Conservation (phyloP, 2,329 filamentous ascomycete genomes). For the Aureobasidium sp. region DNA sequence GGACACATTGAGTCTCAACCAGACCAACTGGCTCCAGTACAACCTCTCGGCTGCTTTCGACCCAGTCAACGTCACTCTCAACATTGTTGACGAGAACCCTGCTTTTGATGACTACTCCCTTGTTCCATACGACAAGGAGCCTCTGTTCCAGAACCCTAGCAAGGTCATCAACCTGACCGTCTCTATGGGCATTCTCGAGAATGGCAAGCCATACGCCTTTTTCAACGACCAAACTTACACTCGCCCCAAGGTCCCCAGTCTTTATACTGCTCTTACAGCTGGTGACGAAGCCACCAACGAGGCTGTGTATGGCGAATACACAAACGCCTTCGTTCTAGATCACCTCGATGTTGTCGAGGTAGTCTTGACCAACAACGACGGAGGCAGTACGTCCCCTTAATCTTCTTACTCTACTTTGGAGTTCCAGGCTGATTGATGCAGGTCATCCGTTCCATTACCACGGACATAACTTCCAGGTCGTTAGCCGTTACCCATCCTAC, state of each 20-base stretch:
- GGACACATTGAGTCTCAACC: slow-evolving; percentile 57
- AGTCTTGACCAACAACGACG: slow-evolving; percentile 69
- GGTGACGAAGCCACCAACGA: slow-evolving; percentile 41
- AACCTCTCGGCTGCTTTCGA: slow-evolving; percentile 35
- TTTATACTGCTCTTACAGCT: slow-evolving; percentile 68
- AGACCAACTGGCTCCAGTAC: slow-evolving; percentile 51
- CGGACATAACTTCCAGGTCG: slow-evolving; percentile 64
- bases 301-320: slow-evolving; percentile 45
- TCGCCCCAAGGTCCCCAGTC: slow-evolving; percentile 65
- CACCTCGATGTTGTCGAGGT: slow-evolving; percentile 64
- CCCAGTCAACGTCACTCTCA: slow-evolving; percentile 40
- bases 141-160: slow-evolving; percentile 55
- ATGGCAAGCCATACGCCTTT: slow-evolving; percentile 47
- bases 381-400: slow-evolving; percentile 18
- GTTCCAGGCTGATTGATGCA: neutral
- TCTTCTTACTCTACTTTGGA: slow-evolving; percentile 22
- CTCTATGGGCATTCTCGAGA: slow-evolving; percentile 58
- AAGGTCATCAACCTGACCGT: slow-evolving; percentile 53
- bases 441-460: slow-evolving; percentile 68
- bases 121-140: slow-evolving; percentile 59
- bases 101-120: slow-evolving; percentile 69
- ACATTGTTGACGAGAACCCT: slow-evolving; percentile 53
- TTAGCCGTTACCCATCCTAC: slow-evolving; percentile 27
- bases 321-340: slow-evolving; percentile 56
- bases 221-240: slow-evolving; percentile 72